Conservation (phyloP, 176 grass and related monocot genomes). For the Avena sativa region DNA sequence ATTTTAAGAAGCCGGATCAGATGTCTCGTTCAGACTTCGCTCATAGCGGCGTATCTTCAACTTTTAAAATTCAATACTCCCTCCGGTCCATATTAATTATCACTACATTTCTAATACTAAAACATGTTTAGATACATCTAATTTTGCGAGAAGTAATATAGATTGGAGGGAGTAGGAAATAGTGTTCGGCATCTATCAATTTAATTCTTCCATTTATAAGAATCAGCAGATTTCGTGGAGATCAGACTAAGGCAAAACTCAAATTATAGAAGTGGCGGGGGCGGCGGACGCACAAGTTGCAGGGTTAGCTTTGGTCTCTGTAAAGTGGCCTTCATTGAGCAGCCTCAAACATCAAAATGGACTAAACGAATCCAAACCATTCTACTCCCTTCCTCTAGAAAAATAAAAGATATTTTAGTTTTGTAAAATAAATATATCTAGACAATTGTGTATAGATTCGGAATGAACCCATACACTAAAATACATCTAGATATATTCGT, state of each 20-base stretch:
- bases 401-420: too few relatives aligned
- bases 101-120: too few relatives aligned
- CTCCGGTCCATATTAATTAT: too few relatives aligned
- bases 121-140: too few relatives aligned
- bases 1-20: background rate
- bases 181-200: background rate
- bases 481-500: too few relatives aligned
- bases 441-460: too few relatives aligned
- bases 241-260: background rate
- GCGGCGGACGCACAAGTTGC: background rate
- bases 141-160: too few relatives aligned
- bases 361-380: background rate
- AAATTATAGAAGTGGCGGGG: background rate
- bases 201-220: background rate
- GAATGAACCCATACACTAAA: too few relatives aligned
- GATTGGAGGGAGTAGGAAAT: background rate
- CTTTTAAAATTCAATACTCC: background rate
- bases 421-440: too few relatives aligned
- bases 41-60: background rate
- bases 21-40: background rate
- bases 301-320: background rate
- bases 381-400: background rate
- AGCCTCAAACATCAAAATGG: background rate
- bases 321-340: background rate
- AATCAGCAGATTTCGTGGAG: background rate